Percentiles rank a stretch among this genome's conserved stretches.
These are phyloP conservation scores for Neurospora discreta DNA, from an alignment of 495 filamentous ascomycete genomes.

Conservation along the genomic window DNA sequence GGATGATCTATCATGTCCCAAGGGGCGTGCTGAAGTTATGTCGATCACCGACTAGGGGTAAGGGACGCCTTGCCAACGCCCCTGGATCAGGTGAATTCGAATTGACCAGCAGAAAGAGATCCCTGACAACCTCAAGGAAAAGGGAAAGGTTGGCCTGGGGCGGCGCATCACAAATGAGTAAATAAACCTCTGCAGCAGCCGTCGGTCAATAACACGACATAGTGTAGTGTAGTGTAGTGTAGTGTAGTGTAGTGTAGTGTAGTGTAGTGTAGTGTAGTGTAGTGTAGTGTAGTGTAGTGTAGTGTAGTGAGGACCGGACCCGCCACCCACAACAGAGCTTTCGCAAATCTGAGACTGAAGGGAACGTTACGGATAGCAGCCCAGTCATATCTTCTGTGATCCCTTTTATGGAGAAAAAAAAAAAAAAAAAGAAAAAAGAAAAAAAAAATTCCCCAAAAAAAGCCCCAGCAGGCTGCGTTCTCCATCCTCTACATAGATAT, in stretches of 20 bases:
- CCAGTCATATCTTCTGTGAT: neutral
- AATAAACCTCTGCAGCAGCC: neutral
- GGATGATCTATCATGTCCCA: neutral
- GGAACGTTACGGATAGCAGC: neutral
- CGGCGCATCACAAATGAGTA: neutral
- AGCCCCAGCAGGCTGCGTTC: too few relatives aligned
- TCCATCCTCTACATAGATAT: neutral
- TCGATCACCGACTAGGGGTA: neutral
- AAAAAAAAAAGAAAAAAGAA: neutral
- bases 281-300: too few relatives aligned
- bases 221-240: too few relatives aligned
- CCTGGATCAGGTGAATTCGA: neutral
- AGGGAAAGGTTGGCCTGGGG: neutral
- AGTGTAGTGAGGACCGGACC: neutral
- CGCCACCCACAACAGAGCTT: slow-evolving; percentile 1
- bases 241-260: too few relatives aligned
- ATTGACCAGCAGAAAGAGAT: neutral
- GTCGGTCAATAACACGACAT: neutral
- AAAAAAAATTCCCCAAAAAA: neutral
- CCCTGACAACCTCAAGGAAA: neutral
- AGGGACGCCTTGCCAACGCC: neutral
- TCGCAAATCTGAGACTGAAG: neutral
- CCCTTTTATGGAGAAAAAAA: neutral
- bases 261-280: too few relatives aligned
- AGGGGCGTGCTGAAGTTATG: neutral